Percentiles rank a stretch among this genome's conserved stretches.
These are phyloP conservation scores for Neofusicoccum sp. DNA, from an alignment of 2,329 filamentous ascomycete genomes.

Conservation along the genomic window DNA sequence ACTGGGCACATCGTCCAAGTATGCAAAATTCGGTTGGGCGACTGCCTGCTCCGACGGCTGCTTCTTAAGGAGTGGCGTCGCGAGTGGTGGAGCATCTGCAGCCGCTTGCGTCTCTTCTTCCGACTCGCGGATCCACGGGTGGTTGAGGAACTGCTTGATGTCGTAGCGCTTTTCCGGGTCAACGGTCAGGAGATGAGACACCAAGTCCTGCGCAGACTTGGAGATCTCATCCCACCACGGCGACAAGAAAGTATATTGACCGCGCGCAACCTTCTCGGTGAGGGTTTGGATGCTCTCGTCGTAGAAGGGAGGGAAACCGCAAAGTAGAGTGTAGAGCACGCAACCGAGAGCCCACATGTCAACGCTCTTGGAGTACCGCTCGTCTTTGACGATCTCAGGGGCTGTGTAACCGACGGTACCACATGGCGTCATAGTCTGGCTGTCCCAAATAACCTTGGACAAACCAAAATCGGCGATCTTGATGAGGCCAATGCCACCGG, in stretches of 20 bases:
- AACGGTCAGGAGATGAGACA: slow-evolving; percentile 88
- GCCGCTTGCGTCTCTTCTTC: slow-evolving; percentile 67
- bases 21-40: slow-evolving; percentile 49
- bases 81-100: slow-evolving; percentile 68
- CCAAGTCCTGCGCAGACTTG: slow-evolving; percentile 87
- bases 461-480: slow-evolving; percentile 98
- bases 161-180: slow-evolving; percentile 94
- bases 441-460: slow-evolving; percentile 98
- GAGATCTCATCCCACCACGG: slow-evolving; percentile 99
- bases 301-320: slow-evolving; percentile 97
- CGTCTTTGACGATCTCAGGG: slow-evolving; percentile 97
- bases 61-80: slow-evolving; percentile 63
- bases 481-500: slow-evolving; percentile 88
- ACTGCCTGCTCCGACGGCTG: slow-evolving; percentile 36
- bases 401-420: slow-evolving; percentile 97
- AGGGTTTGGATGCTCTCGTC: slow-evolving; percentile 96
- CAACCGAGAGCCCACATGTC: slow-evolving; percentile 99
- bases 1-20: slow-evolving; percentile 57
- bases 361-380: slow-evolving; percentile 96
- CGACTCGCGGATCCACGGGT: slow-evolving; percentile 83
- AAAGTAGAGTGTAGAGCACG: slow-evolving; percentile 93
- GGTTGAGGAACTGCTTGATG: slow-evolving; percentile 87
- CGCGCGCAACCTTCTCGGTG: slow-evolving; percentile 94
- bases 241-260: slow-evolving; percentile 95
- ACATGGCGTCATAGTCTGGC: slow-evolving; percentile 97